phyloP scores from a whole-genome alignment of 306 rosid genomes.

The Luffa acutangula region DNA sequence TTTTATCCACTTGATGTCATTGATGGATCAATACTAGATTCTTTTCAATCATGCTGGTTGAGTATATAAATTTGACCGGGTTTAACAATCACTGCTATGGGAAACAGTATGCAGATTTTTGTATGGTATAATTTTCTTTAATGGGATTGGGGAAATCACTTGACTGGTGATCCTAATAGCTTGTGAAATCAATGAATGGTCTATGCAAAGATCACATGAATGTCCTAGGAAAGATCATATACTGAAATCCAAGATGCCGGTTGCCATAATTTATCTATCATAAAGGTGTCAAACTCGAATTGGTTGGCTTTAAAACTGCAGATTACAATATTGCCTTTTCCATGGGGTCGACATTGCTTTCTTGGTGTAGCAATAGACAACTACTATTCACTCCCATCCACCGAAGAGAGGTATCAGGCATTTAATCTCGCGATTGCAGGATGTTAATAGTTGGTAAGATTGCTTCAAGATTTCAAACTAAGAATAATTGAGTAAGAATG shows the following conservation, averaged over 20 bases:
- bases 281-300: constrained; percentile 98
- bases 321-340: constrained; percentile 95
- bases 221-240: constrained; percentile 73
- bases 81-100: constrained; percentile 3
- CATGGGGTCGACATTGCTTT: constrained; percentile 97
- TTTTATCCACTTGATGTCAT: neutral
- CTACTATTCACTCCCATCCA: constrained; percentile 69
- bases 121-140: constrained; percentile 30
- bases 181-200: constrained; percentile 69
- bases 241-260: constrained; percentile 87
- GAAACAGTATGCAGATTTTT: constrained; percentile 5
- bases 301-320: constrained; percentile 99
- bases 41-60: constrained; percentile 10
- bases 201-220: constrained; percentile 82
- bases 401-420: constrained; percentile 93
- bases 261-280: constrained; percentile 87
- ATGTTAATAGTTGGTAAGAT: constrained; percentile 99
- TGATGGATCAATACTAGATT: neutral
- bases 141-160: constrained; percentile 47
- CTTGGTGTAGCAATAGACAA: constrained; percentile 93
- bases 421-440: constrained; percentile 69
- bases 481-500: constrained; percentile 57
- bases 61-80: neutral
- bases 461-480: constrained; percentile 86
- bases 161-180: constrained; percentile 40